Base-by-base conservation (phyloP, 495 filamentous ascomycete species). In the Penicillium bialowiezense region DNA sequence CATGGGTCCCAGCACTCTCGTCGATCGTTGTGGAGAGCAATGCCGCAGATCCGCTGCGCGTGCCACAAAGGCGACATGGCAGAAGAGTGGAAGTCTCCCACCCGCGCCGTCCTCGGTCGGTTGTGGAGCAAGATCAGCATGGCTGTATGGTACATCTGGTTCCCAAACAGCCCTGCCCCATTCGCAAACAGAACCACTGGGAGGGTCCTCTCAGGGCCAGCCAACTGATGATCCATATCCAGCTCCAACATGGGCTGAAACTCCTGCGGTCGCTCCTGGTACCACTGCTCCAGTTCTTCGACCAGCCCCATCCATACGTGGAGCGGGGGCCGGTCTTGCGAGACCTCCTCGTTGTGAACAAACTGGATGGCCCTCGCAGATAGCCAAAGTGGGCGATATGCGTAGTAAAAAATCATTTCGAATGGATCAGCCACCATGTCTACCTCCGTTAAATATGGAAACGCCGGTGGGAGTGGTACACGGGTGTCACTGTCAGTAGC, bases 91-190 rank as follows among this genome's bases (percentile, higher is more conserved):
- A 51, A 54, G 9, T 52, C 51, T 1, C 48, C 26, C 5, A 56
- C 40, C 1, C 54, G 51, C n/a, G 59, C 60, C 1, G 65, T 69
- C 2, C 69, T 67, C 13, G 70, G 67, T 18, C 59, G 69, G 40
- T 55, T 67, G 36, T 64, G 62, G 7, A 74, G 49, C n/a, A 74
- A 50, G 1, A 71, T 37, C 24, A 73, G 47, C 65, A 69, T 71
- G 12, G 70, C 70, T 3, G 70, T 72, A 46, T 74, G 71, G 41
- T 74, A 74, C 1, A 76, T 42, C 50, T 65, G 65, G 44, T 70
- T 73, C 20, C 63, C 59, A n/a, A 70, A 70, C 10, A 66, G 49
- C 1, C 65, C 70, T 5, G 70, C 63, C 20, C 65, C 70, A 45
- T 65, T 70, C 2, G 69, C 61, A 41, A 71, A 76, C 7, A 74